phyloP scores from a whole-genome alignment of 2,329 filamentous ascomycete species.

The Ceratocystis albifundus region DNA sequence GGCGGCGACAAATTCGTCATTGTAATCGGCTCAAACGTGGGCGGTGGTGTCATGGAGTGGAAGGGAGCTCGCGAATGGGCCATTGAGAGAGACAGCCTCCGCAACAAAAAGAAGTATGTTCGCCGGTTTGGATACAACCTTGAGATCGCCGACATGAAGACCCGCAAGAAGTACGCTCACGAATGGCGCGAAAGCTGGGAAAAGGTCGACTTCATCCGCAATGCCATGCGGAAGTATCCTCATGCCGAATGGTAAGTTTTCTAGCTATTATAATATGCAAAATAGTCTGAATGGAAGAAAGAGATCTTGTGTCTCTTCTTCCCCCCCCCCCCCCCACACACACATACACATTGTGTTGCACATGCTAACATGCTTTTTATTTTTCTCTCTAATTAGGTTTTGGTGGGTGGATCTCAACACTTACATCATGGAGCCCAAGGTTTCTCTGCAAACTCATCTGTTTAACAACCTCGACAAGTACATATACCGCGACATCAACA shows the following conservation, averaged over 20 bases:
- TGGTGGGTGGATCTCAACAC: slow-evolving; percentile 99
- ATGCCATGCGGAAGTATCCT: slow-evolving; percentile 83
- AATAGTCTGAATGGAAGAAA: neutral
- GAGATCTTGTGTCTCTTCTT: neutral
- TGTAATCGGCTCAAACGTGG: slow-evolving; percentile 84
- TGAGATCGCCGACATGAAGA: slow-evolving; percentile 96
- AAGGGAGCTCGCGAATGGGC: slow-evolving; percentile 97
- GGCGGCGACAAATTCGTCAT: slow-evolving; percentile 87
- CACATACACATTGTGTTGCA: neutral
- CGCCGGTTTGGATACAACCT: slow-evolving; percentile 86
- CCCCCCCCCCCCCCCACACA: neutral
- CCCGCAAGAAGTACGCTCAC: slow-evolving; percentile 95
- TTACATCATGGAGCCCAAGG: slow-evolving; percentile 90
- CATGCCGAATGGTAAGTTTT: slow-evolving; percentile 78
- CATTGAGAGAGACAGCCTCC: slow-evolving; percentile 88
- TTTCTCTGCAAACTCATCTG: slow-evolving; percentile 80
- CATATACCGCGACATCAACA: slow-evolving; percentile 90
- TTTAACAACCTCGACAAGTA: slow-evolving; percentile 66
- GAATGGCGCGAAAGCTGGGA: slow-evolving; percentile 99
- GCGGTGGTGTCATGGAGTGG: slow-evolving; percentile 98
- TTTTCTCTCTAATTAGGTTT: slow-evolving; percentile 53
- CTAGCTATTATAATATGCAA: neutral
- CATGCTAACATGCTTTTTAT: neutral
- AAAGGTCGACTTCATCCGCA: slow-evolving; percentile 88
- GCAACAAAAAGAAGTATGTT: slow-evolving; percentile 86